Conservation (phyloP, 345 rosid genomes). For the Draba incana region DNA sequence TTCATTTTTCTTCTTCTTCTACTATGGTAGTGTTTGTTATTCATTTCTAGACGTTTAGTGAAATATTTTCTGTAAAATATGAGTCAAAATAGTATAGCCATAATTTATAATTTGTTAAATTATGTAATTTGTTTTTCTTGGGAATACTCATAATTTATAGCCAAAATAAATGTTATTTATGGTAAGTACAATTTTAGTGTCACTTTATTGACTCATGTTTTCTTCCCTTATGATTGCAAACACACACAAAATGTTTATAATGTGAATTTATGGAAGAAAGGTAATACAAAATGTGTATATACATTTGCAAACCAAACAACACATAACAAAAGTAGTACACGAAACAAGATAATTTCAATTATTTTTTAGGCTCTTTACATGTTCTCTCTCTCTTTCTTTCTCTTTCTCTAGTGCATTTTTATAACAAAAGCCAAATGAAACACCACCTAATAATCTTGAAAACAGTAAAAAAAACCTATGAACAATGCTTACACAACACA, state of each 20-base stretch:
- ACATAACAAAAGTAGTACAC: slow-evolving; percentile 9
- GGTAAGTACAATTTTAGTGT: not conserved
- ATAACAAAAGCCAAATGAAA: not conserved
- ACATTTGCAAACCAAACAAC: slow-evolving; percentile 29
- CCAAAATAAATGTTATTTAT: not conserved
- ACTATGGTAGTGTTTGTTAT: not conserved
- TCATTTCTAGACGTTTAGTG: not conserved
- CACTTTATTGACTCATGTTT: too few species aligned
- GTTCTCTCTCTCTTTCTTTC: slow-evolving; percentile 3
- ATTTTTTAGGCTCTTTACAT: slow-evolving; percentile 30
- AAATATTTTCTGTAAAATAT: slow-evolving; percentile 8
- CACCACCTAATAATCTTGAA: slow-evolving; percentile 20
- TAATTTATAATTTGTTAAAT: not conserved
- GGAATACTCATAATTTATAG: not conserved
- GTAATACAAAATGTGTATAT: slow-evolving; percentile 11
- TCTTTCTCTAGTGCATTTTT: not conserved
- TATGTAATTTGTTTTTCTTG: too few species aligned
- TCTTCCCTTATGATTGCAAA: too few species aligned
- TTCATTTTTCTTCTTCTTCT: not conserved
- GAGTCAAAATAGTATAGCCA: slow-evolving; percentile 5
- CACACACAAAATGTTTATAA: too few species aligned
- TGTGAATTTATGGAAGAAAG: not conserved
- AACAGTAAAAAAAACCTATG: slow-evolving; percentile 24
- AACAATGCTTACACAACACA: slow-evolving; percentile 45
- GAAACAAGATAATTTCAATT: slow-evolving; percentile 14